A percentile compares a stretch with the other conserved stretches of the same genome.
Conservation (phyloP, 129 eudicot species). For the Arctium lappa region DNA sequence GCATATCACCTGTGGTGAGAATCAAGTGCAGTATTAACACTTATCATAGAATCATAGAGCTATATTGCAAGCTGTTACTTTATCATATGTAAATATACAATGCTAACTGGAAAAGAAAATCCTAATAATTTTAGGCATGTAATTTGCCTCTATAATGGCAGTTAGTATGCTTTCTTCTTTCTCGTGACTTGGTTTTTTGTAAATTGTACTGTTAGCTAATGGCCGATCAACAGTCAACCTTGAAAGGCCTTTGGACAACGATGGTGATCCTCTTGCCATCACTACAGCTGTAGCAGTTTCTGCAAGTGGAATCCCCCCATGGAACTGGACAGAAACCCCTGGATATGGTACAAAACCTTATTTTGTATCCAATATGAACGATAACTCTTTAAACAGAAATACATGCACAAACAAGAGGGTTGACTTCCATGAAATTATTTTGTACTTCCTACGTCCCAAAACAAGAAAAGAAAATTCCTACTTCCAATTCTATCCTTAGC, state of each 20-base stretch:
- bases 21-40: not conserved
- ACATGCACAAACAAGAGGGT: not conserved
- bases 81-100: not conserved
- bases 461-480: not conserved
- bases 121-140: not conserved
- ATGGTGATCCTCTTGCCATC: slow-evolving; percentile 51
- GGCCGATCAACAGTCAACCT: slow-evolving; percentile 48
- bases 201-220: slow-evolving; percentile 32
- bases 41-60: not conserved
- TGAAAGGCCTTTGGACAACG: slow-evolving; percentile 48
- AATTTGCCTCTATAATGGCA: slow-evolving; percentile 2
- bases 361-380: not conserved
- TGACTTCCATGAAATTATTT: no score
- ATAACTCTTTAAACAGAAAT: no score
- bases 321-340: slow-evolving; percentile 60
- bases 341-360: slow-evolving; percentile 33
- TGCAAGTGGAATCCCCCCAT: slow-evolving; percentile 48
- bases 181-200: slow-evolving; percentile 20
- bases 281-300: slow-evolving; percentile 47
- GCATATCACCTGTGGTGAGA: no score
- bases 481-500: not conserved
- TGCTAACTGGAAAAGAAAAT: not conserved
- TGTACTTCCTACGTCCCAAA: not conserved
- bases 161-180: slow-evolving; percentile 16
- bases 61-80: not conserved